A percentile compares a stretch with the other conserved stretches of the same genome.
These are phyloP conservation scores for Homolaphlyctis polyrhiza DNA, from an alignment of 371 early-diverging fungal genomes.

Conservation along the genomic window DNA sequence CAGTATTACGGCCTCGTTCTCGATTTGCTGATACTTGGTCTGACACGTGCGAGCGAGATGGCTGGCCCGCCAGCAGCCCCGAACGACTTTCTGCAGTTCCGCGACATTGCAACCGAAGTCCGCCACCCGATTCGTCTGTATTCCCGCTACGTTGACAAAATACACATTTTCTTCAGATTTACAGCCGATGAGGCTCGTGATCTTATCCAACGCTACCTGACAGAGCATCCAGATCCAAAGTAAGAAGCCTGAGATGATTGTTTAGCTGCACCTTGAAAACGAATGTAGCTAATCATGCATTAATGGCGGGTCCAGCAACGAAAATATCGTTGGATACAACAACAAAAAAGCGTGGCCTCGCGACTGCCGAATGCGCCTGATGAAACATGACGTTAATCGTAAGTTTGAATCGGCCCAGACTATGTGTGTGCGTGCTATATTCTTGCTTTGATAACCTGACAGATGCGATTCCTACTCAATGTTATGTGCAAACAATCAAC, in stretches of 20 bases:
- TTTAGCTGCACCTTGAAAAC: too few species aligned
- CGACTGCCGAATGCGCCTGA: conserved; percentile 97
- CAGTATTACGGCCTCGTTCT: conserved; percentile 97
- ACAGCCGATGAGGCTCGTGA: conserved; percentile 91
- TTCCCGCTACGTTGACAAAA: conserved; percentile 87
- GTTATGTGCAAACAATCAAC: not conserved
- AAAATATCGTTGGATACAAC: conserved; percentile 97
- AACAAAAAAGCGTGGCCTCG: conserved; percentile 94
- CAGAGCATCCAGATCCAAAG: conserved; percentile 98
- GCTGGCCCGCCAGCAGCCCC: conserved; percentile 92
- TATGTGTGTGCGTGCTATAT: not conserved
- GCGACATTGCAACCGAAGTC: conserved; percentile 85
- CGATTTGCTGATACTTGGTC: conserved; percentile 93
- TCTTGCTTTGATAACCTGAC: not conserved
- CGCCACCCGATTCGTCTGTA: conserved; percentile 97
- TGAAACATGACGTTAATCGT: conserved; percentile 95
- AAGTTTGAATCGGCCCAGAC: too few species aligned
- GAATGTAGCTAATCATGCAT: too few species aligned
- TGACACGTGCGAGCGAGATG: conserved; percentile 93
- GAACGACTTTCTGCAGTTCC: conserved; percentile 95
- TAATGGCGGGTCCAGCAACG: too few species aligned
- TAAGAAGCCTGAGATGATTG: conserved; percentile 7
- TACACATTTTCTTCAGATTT: conserved; percentile 94
- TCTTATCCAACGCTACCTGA: conserved; percentile 92
- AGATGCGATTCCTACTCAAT: not conserved